Evolutionary conservation across 83 land plant species (phyloP).

Genomic region (Picea engelmannii): DNA sequence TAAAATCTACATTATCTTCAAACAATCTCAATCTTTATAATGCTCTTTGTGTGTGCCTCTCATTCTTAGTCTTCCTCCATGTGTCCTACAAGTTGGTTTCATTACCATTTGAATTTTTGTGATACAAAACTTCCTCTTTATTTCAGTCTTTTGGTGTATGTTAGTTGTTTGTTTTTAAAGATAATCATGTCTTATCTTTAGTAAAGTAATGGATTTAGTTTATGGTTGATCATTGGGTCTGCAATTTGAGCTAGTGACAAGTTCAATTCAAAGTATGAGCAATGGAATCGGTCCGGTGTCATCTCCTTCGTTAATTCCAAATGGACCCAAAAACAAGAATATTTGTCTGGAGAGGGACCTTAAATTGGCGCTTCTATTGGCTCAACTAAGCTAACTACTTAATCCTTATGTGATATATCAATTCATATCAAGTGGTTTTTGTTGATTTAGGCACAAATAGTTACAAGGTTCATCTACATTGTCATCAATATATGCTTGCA

Average conservation of each 20-base stretch:
- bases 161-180: too few relatives aligned
- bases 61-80: background rate
- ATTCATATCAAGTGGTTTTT: too few relatives aligned
- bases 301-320: background rate
- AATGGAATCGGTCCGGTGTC: background rate
- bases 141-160: too few relatives aligned
- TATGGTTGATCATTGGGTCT: background rate
- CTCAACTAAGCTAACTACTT: too few relatives aligned
- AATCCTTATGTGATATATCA: too few relatives aligned
- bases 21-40: too few relatives aligned
- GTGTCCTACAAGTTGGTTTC: constrained; percentile 2
- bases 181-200: background rate
- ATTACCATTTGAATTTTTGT: background rate
- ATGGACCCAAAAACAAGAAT: background rate
- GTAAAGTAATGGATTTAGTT: background rate
- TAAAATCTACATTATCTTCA: too few relatives aligned
- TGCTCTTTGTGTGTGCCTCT: background rate
- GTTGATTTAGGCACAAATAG: too few relatives aligned
- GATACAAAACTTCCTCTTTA: too few relatives aligned
- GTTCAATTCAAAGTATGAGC: background rate
- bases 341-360: constrained; percentile 6
- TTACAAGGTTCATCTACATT: too few relatives aligned
- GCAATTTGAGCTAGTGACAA: background rate
- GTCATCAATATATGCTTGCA: too few relatives aligned
- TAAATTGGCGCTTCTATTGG: background rate